Conservation (phyloP, 129 eudicot genomes). For the Artemisia annua region DNA sequence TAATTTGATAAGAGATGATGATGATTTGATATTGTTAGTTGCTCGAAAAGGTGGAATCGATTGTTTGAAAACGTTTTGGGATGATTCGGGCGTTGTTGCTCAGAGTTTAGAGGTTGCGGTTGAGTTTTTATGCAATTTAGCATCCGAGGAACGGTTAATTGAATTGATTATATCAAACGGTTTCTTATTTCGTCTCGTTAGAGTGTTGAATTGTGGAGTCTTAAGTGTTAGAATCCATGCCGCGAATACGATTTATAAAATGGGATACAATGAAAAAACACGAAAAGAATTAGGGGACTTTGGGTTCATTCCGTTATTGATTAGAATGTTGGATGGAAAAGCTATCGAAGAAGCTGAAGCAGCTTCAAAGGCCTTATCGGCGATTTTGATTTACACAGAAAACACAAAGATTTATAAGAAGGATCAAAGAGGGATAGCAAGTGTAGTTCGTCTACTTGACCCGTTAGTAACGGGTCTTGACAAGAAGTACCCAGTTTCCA, state of each 20-base stretch:
- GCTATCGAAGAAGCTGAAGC: slow-evolving; percentile 59
- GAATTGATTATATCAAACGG: slow-evolving; percentile 44
- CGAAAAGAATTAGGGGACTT: slow-evolving; percentile 62
- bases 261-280: slow-evolving; percentile 48
- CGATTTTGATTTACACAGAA: slow-evolving; percentile 31
- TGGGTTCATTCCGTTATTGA: slow-evolving; percentile 58
- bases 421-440: slow-evolving; percentile 57
- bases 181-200: slow-evolving; percentile 38
- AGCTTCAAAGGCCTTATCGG: slow-evolving; percentile 56
- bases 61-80: slow-evolving; percentile 52
- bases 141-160: slow-evolving; percentile 45
- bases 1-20: slow-evolving; percentile 46
- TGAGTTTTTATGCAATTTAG: slow-evolving; percentile 48
- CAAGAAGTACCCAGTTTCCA: slow-evolving; percentile 52
- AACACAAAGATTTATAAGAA: slow-evolving; percentile 51
- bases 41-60: slow-evolving; percentile 60
- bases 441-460: slow-evolving; percentile 51
- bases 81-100: slow-evolving; percentile 40
- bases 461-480: slow-evolving; percentile 40
- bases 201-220: slow-evolving; percentile 49
- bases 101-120: slow-evolving; percentile 49
- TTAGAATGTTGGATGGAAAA: slow-evolving; percentile 64
- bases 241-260: slow-evolving; percentile 47
- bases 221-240: slow-evolving; percentile 60
- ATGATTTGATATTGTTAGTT: slow-evolving; percentile 45